Evolutionary conservation across 805 yeast genomes (phyloP).

Genomic region (Sugiyamaella chiloensis): DNA sequence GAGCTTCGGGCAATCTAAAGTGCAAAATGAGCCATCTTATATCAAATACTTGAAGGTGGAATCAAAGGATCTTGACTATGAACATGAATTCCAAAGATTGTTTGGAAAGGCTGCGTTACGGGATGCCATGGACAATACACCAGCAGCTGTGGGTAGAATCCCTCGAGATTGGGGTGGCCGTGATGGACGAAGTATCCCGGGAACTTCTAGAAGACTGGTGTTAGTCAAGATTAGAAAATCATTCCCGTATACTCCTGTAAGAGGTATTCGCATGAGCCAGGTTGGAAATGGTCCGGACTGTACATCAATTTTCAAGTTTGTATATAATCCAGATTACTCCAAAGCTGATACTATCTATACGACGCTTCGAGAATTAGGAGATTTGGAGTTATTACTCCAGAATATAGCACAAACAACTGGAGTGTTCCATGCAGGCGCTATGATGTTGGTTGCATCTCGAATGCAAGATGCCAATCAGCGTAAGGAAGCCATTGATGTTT

Average conservation of each 20-base stretch:
- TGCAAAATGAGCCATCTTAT: constrained; percentile 29
- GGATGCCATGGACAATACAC: constrained; percentile 32
- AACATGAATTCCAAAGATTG: constrained; percentile 63
- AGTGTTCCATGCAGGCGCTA: constrained; percentile 64
- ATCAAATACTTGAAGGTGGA: constrained; percentile 42
- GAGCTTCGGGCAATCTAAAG: constrained; percentile 33
- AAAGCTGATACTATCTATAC: constrained; percentile 43
- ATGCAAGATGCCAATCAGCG: constrained; percentile 71
- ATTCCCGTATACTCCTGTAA: constrained; percentile 69
- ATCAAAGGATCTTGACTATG: constrained; percentile 64
- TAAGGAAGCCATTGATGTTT: constrained; percentile 65
- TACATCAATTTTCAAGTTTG: constrained; percentile 54
- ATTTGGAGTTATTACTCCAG: constrained; percentile 66
- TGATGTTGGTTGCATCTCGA: constrained; percentile 75
- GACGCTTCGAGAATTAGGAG: constrained; percentile 64
- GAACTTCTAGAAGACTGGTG: constrained; percentile 61
- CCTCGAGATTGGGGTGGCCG: constrained; percentile 84
- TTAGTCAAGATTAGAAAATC: constrained; percentile 74
- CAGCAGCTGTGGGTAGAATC: constrained; percentile 21
- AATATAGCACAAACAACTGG: constrained; percentile 54
- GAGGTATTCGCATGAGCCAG: constrained; percentile 60
- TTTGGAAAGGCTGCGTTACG: constrained; percentile 52
- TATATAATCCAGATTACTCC: constrained; percentile 40
- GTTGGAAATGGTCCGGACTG: constrained; percentile 29
- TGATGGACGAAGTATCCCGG: constrained; percentile 71